phyloP scores from a whole-genome alignment of 2,329 filamentous ascomycete species.

The Pseudogymnoascus verrucosus region DNA sequence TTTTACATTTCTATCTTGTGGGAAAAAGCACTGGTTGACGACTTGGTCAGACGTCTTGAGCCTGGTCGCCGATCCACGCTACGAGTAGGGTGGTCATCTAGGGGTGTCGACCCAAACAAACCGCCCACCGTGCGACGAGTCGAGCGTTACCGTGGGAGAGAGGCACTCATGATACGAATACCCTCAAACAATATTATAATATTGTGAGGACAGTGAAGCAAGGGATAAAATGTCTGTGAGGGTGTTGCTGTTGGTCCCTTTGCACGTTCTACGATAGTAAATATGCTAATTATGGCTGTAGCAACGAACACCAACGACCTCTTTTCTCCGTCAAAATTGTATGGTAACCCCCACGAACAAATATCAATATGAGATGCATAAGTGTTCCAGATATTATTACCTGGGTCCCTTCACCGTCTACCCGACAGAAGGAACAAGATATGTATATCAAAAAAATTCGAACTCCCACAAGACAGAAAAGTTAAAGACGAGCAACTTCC shows the following conservation, averaged over 20 bases:
- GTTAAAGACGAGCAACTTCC: background rate
- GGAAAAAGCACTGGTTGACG: background rate
- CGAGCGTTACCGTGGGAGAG: conserved; percentile 1
- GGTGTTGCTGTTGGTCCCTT: background rate
- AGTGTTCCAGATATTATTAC: background rate
- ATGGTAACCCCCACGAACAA: background rate
- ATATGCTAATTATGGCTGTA: background rate
- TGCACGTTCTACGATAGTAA: background rate
- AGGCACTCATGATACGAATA: background rate
- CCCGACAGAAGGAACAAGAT: background rate
- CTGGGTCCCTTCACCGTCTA: background rate
- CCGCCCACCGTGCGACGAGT: background rate
- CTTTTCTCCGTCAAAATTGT: background rate
- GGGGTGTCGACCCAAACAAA: conserved; percentile 5
- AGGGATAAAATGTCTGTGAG: background rate
- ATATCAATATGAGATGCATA: background rate
- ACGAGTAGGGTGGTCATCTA: conserved; percentile 7
- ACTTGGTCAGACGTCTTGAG: conserved; percentile 1
- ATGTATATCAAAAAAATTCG: background rate
- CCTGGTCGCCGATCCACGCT: background rate
- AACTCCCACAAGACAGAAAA: conserved; percentile 1
- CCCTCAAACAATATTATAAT: background rate
- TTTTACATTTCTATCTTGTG: background rate
- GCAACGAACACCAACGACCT: background rate
- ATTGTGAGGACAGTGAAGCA: background rate